Base-by-base conservation (phyloP, 169 alveolate genomes). In the Eimeria sp. region DNA sequence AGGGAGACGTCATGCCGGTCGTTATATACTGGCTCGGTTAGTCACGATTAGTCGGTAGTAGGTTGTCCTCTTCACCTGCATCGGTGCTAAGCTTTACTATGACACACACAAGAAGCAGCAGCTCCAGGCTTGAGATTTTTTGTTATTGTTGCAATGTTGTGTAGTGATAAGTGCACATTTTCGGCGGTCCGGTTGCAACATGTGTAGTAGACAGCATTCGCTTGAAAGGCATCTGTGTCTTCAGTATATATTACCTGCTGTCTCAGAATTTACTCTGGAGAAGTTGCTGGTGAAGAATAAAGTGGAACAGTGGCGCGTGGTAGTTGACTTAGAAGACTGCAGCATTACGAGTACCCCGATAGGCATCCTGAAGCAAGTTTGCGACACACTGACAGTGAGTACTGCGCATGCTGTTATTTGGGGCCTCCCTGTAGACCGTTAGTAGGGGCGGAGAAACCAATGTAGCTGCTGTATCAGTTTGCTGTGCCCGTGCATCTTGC, bases 231-330 rank as follows among this genome's bases (percentile, higher is more conserved):
- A 71, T 77, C 46, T 37, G 62, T 40, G 64, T 43, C 27, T 0
- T 68, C 18, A 11, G 64, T 40, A n/a, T 89, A 27, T 30, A 27
- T 66, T 46, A 30, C 13, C 13, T 6, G n/a, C 90, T 27, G 89
- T 77, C 95, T 78, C 96, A 91, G 98, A 97, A 95, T 95, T 93
- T 66, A 89, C 96, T 37, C 89, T 96, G 68, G 96, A 85, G 80
- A 96, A 88, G 66, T 77, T 97, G 97, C 96, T 97, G 74, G 97
- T 96, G 60, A 96, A 97, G 96, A 96, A 97, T 88, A 82, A 88
- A 62, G 97, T 97, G 87, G 98, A 97, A 23, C 98, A 97, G 88
- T 97, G 98, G 98, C 91, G 98, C 30, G 98, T 97, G 37, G 68
- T 97, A 27, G 95, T 97, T 85, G 98, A 97, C 49, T 94, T 97